Evolutionary conservation across 306 rosid species (phyloP).

Genomic region (Corylus avellana): DNA sequence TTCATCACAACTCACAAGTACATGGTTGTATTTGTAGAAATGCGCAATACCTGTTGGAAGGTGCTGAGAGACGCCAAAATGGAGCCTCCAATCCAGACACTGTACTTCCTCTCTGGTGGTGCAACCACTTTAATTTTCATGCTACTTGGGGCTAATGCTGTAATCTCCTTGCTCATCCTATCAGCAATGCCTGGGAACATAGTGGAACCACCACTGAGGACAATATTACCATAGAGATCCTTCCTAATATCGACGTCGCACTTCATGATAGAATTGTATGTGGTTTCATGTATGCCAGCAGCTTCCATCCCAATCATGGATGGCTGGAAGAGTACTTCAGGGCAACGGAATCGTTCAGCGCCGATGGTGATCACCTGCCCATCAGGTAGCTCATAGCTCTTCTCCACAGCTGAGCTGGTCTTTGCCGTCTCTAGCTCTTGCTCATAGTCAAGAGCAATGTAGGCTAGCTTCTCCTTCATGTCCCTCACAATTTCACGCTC

Average conservation of each 20-base stretch:
- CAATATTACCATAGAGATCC: slow-evolving; percentile 94
- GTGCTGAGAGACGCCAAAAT: slow-evolving; percentile 98
- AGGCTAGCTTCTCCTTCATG: slow-evolving; percentile 87
- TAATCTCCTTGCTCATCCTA: slow-evolving; percentile 95
- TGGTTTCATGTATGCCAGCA: slow-evolving; percentile 92
- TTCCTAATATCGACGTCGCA: slow-evolving; percentile 96
- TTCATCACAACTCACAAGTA: neutral
- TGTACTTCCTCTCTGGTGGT: slow-evolving; percentile 95
- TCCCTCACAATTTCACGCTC: slow-evolving; percentile 99
- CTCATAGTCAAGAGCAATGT: slow-evolving; percentile 90
- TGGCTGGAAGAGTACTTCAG: slow-evolving; percentile 98
- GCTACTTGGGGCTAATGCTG: slow-evolving; percentile 95
- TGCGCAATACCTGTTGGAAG: slow-evolving; percentile 86
- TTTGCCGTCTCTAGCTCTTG: slow-evolving; percentile 88
- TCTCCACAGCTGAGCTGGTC: slow-evolving; percentile 90
- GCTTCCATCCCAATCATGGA: slow-evolving; percentile 99
- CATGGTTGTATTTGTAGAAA: neutral
- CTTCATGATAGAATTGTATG: slow-evolving; percentile 97
- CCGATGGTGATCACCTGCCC: slow-evolving; percentile 97
- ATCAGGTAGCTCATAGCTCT: slow-evolving; percentile 94
- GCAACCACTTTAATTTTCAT: slow-evolving; percentile 96
- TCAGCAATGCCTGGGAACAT: slow-evolving; percentile 99
- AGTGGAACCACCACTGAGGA: slow-evolving; percentile 91
- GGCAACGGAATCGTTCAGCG: slow-evolving; percentile 90
- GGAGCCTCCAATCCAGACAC: slow-evolving; percentile 99